Base-by-base conservation (phyloP, 306 rosid genomes). In the Prosopis cineraria region DNA sequence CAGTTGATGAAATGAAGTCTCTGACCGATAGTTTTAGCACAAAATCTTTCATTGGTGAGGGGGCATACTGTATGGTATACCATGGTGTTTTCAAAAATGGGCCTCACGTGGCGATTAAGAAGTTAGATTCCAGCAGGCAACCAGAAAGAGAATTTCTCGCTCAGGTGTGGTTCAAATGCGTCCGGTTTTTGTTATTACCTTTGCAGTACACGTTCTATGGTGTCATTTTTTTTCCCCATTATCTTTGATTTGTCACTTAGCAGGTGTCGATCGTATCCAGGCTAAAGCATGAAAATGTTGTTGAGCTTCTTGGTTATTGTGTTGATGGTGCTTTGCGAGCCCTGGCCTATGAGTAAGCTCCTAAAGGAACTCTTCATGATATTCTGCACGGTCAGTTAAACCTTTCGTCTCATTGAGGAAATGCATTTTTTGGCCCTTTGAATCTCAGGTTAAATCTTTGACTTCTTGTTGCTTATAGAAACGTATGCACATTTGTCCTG, bases 191-290 rank as follows among this genome's bases (percentile, higher is more conserved):
- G 22, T 40, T 37, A 39, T 20, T 39, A 17, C 17, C 73, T 17
- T 34, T 73, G 65, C 48, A 12, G 27, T 39, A 20, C 50, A 34
- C 5, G 20, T 52, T 73, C 30, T 11, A 53, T 6, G 1, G 37
- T 16, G 36, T 59, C 3, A 14, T 62, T 50, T 50, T 36, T 53
- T 24, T 24, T 2, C 19, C 59, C 39, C 29, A 7, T 12, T 20
- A 53, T 22, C 31, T 20, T 29, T 71, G 19, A 55, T 53, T 72
- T 3, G 19, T 73, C 27, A 53, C 67, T 55, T 25, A 43, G 66
- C 36, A 88, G 91, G 83, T 88, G 34, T 88, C 89, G 40, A 73
- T 81, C 75, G 89, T 88, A n/a, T 85, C 91, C 41, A 83, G 91
- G 82, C 77, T 88, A 19, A 76, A 88, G 39, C 78, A 83, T 78